Percentiles rank a stretch among this genome's conserved stretches.
These are phyloP conservation scores for Pulveroboletus sp. DNA, from an alignment of 768 basidiomycete species.

Conservation along the genomic window DNA sequence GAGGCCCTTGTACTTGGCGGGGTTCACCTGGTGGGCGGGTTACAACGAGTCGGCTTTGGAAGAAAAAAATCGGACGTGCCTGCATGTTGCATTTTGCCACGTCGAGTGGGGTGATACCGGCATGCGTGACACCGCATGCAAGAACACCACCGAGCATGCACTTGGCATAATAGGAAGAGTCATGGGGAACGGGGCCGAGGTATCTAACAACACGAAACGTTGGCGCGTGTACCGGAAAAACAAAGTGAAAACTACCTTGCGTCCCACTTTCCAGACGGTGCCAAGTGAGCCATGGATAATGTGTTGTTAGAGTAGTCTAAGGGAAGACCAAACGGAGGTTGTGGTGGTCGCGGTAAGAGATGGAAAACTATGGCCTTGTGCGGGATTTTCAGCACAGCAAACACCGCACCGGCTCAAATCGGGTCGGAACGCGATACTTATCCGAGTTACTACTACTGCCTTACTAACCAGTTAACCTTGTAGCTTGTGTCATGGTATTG, in stretches of 20 bases:
- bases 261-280: slow-evolving; percentile 66
- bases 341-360: slow-evolving; percentile 24
- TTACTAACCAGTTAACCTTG: no score
- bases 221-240: background rate
- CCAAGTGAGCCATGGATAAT: slow-evolving; percentile 47
- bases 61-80: slow-evolving; percentile 38
- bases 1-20: slow-evolving; percentile 71
- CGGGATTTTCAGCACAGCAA: slow-evolving; percentile 2
- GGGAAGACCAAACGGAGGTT: slow-evolving; percentile 17
- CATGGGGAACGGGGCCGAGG: slow-evolving; percentile 73
- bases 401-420: slow-evolving; percentile 10
- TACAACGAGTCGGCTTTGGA: background rate
- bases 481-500: no score
- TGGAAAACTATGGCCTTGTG: background rate
- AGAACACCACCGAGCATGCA: slow-evolving; percentile 86
- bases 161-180: slow-evolving; percentile 74
- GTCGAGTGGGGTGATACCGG: slow-evolving; percentile 83
- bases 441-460: background rate
- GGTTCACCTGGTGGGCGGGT: slow-evolving; percentile 55
- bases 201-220: slow-evolving; percentile 40
- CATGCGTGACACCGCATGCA: slow-evolving; percentile 87
- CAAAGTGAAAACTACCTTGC: slow-evolving; percentile 47
- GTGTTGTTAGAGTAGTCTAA: slow-evolving; percentile 32
- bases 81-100: slow-evolving; percentile 94
- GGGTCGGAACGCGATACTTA: slow-evolving; percentile 2